Conservation (phyloP, 257 asterid species). For the Schizonepeta tenuifolia region DNA sequence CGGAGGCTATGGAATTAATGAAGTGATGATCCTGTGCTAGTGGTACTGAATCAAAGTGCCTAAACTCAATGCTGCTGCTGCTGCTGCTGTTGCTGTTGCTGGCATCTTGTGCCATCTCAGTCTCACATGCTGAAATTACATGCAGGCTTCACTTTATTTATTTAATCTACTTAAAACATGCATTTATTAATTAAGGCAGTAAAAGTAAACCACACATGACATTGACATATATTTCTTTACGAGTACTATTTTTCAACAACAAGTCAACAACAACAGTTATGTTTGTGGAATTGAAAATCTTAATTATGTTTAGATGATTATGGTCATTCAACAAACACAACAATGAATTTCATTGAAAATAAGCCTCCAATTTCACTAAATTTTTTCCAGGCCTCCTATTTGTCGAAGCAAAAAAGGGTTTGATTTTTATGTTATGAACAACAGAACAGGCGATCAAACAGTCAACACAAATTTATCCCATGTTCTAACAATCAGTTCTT, state of each 20-base stretch:
- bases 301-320: no score
- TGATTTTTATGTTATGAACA: background rate
- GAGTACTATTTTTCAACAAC: no score
- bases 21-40: conserved; percentile 48
- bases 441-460: background rate
- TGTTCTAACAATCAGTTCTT: background rate
- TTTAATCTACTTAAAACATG: background rate
- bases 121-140: conserved; percentile 28
- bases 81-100: no score
- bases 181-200: no score
- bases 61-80: conserved; percentile 36
- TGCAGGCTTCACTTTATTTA: background rate
- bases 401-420: background rate
- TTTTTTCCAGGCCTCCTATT: no score
- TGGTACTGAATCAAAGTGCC: conserved; percentile 44
- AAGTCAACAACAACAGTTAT: no score
- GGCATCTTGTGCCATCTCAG: background rate
- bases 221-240: no score
- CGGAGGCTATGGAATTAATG: conserved; percentile 4
- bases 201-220: no score
- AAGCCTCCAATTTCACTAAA: no score
- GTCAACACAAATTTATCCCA: background rate
- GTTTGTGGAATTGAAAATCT: no score
- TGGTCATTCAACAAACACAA: no score
- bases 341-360: no score